phyloP scores from a whole-genome alignment of 2,329 filamentous ascomycete genomes.

The Periconia digitata region DNA sequence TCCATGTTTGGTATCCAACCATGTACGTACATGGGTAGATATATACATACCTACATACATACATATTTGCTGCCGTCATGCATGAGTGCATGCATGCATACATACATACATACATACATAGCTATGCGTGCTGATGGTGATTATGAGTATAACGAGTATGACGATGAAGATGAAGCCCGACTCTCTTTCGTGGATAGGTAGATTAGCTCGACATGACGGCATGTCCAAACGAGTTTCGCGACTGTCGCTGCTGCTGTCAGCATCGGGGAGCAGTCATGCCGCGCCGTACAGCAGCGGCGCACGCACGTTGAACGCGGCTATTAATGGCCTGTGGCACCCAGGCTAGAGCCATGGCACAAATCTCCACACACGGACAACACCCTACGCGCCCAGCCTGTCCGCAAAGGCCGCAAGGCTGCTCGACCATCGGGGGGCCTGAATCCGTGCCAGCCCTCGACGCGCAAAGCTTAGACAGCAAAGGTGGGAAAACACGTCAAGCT shows the following conservation, averaged over 20 bases:
- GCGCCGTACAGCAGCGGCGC: conserved; percentile 7
- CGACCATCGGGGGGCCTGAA: conserved; percentile 30
- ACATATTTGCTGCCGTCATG: too few relatives aligned
- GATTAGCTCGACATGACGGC: too few relatives aligned
- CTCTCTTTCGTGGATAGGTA: too few relatives aligned
- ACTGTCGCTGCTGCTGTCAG: conserved; percentile 23
- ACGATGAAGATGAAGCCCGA: too few relatives aligned
- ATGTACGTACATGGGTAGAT: too few relatives aligned
- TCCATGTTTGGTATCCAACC: too few relatives aligned
- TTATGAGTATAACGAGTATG: too few relatives aligned
- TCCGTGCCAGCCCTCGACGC: conserved; percentile 11
- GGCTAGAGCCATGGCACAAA: conserved; percentile 25
- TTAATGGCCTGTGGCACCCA: conserved; percentile 22
- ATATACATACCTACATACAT: too few relatives aligned
- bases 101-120: too few relatives aligned
- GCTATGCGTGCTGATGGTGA: too few relatives aligned
- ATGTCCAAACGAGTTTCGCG: conserved; percentile 2
- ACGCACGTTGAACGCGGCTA: conserved; percentile 16
- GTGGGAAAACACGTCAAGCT: conserved; percentile 35
- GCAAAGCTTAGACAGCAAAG: conserved; percentile 18
- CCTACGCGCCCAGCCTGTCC: conserved; percentile 13
- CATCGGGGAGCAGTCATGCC: conserved; percentile 36
- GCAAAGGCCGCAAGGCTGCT: conserved; percentile 20
- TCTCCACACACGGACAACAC: conserved; percentile 38
- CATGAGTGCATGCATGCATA: too few relatives aligned